Conservation (phyloP, 139 green algal genomes). For the Yamagishiella unicocca region DNA sequence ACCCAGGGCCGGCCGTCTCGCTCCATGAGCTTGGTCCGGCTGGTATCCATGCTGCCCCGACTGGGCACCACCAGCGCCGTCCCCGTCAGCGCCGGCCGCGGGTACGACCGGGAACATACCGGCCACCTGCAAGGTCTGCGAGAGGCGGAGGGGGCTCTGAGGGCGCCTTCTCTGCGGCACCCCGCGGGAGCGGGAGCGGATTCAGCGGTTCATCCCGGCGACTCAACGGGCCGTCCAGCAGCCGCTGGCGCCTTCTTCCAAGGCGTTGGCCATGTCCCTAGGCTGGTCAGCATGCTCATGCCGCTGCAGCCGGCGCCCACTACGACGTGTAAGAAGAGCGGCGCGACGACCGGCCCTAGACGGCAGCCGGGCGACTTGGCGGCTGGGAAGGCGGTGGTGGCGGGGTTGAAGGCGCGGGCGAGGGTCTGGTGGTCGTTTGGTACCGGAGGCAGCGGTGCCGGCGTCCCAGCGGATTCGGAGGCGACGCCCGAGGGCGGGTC, state of each 20-base stretch:
- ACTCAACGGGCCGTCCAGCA: not conserved
- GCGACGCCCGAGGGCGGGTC: not conserved
- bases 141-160: not conserved
- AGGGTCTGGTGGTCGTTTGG: too few species aligned
- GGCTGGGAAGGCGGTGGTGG: too few species aligned
- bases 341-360: not conserved
- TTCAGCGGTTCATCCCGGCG: not conserved
- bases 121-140: not conserved
- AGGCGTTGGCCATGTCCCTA: not conserved
- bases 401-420: too few species aligned
- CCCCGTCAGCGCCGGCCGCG: too few species aligned
- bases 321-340: not conserved
- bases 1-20: too few species aligned
- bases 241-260: not conserved
- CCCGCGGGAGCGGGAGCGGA: not conserved
- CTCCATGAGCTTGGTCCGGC: too few species aligned
- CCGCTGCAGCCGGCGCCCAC: conserved; percentile 15
- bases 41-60: too few species aligned
- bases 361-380: too few species aligned
- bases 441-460: too few species aligned
- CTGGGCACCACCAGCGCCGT: too few species aligned
- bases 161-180: not conserved
- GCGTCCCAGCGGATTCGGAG: too few species aligned
- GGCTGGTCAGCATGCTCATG: conserved; percentile 31
- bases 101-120: too few species aligned